Evolutionary conservation across 371 early-diverging fungal genomes (phyloP).

Genomic region (Apophysomyces ossiformis): DNA sequence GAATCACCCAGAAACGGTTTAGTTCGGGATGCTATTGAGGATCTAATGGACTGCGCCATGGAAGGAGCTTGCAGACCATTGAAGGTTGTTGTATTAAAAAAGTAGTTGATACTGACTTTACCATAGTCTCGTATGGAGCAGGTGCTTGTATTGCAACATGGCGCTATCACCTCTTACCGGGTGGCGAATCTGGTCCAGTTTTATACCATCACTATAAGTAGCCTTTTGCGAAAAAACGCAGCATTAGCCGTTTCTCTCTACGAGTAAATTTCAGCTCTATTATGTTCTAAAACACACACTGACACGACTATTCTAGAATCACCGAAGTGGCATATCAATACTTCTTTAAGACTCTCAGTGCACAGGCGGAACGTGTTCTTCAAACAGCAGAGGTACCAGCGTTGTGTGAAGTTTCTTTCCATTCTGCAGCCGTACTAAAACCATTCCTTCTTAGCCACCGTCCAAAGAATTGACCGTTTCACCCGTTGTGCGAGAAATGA

Average conservation of each 20-base stretch:
- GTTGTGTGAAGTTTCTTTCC: not conserved
- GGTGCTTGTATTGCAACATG: slow-evolving; percentile 72
- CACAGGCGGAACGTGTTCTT: slow-evolving; percentile 68
- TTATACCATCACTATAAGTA: slow-evolving; percentile 69
- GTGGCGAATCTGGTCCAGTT: slow-evolving; percentile 80
- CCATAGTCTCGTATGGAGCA: slow-evolving; percentile 76
- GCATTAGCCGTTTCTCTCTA: slow-evolving; percentile 59
- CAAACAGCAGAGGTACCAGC: slow-evolving; percentile 54
- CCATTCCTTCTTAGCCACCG: slow-evolving; percentile 53
- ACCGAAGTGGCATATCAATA: slow-evolving; percentile 68
- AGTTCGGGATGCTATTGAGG: slow-evolving; percentile 41
- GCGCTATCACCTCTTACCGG: slow-evolving; percentile 71
- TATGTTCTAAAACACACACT: not conserved
- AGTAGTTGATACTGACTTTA: not conserved
- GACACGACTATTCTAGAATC: slow-evolving; percentile 41
- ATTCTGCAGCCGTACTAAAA: not conserved
- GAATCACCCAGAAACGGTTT: slow-evolving; percentile 14
- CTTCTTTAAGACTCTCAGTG: slow-evolving; percentile 71
- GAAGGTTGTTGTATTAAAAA: slow-evolving; percentile 47
- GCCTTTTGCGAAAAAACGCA: slow-evolving; percentile 63
- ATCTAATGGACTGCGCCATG: slow-evolving; percentile 70
- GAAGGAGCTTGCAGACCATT: slow-evolving; percentile 79
- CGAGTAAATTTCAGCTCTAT: slow-evolving; percentile 47
- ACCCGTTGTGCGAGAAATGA: slow-evolving; percentile 67
- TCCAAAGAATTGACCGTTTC: slow-evolving; percentile 63